These are phyloP conservation scores for Saxophila tyrrhenica DNA, from an alignment of 495 filamentous ascomycete species.

Conservation along the genomic window DNA sequence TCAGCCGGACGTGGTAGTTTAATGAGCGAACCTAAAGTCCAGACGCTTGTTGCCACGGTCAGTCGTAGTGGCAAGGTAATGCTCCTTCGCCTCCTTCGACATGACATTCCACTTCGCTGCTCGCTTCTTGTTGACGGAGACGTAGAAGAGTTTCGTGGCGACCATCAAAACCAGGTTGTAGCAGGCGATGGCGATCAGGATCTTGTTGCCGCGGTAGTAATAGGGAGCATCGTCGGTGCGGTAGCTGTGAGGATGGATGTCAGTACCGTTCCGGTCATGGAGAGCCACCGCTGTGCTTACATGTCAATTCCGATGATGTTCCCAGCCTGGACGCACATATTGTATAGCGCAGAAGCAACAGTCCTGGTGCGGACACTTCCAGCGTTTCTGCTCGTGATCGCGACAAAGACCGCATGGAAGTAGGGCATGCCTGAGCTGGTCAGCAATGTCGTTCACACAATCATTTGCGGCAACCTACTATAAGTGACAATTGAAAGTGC, in stretches of 20 bases:
- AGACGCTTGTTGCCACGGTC: conserved; percentile 17
- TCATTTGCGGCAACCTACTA: not conserved
- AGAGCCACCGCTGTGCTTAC: too few relatives aligned
- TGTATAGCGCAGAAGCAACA: conserved; percentile 33
- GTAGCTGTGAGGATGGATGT: conserved; percentile 35
- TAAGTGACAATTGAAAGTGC: conserved; percentile 26
- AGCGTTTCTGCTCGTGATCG: conserved; percentile 35
- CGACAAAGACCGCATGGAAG: conserved; percentile 33
- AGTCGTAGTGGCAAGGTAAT: conserved; percentile 22
- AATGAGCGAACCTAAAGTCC: conserved; percentile 18
- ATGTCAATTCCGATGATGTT: conserved; percentile 28
- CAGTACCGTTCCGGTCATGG: conserved; percentile 25
- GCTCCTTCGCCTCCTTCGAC: conserved; percentile 25
- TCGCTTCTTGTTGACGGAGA: conserved; percentile 28
- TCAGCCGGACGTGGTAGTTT: too few relatives aligned
- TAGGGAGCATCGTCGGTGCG: conserved; percentile 29
- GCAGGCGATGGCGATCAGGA: conserved; percentile 30
- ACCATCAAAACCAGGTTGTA: conserved; percentile 27
- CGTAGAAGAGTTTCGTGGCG: conserved; percentile 23
- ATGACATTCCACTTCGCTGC: conserved; percentile 31
- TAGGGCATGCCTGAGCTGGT: conserved; percentile 37
- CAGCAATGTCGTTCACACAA: not conserved
- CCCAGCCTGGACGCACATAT: conserved; percentile 34
- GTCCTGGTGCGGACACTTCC: conserved; percentile 34
- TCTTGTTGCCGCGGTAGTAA: conserved; percentile 33